Percentiles rank a stretch among this genome's conserved stretches.
Evolutionary conservation across 129 eudicot genomes (phyloP).

Genomic region (Erigeron canadensis): DNA sequence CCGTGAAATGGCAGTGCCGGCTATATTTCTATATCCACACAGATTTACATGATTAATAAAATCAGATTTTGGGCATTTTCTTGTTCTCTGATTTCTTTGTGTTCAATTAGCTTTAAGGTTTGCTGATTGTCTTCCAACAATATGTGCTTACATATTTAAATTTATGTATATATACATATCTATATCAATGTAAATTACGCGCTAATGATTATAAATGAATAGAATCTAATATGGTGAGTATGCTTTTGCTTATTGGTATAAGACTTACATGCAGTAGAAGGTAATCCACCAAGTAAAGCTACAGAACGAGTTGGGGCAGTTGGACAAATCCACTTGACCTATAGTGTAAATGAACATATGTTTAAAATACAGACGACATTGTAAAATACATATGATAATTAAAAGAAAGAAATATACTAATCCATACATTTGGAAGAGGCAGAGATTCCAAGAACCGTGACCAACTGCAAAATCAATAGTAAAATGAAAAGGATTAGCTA

Average conservation of each 20-base stretch:
- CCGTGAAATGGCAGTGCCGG: not conserved
- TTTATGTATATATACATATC: too few relatives aligned
- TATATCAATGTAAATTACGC: too few relatives aligned
- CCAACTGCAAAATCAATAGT: slow-evolving; percentile 56
- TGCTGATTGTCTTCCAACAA: too few relatives aligned
- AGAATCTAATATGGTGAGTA: too few relatives aligned
- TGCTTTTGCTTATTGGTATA: too few relatives aligned
- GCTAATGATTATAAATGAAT: too few relatives aligned
- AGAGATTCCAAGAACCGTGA: slow-evolving; percentile 67
- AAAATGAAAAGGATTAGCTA: not conserved
- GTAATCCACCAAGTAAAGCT: slow-evolving; percentile 59
- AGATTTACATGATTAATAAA: too few relatives aligned
- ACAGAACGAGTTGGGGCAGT: slow-evolving; percentile 81
- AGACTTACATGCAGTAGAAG: slow-evolving; percentile 68
- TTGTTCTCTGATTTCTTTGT: too few relatives aligned
- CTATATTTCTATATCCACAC: too few relatives aligned
- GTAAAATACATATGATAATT: not conserved
- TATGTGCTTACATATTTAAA: too few relatives aligned
- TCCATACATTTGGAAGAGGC: slow-evolving; percentile 73
- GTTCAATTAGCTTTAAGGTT: too few relatives aligned
- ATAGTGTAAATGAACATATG: not conserved
- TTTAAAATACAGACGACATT: not conserved
- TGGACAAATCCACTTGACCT: slow-evolving; percentile 79
- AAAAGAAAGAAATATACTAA: not conserved
- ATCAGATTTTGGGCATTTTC: too few relatives aligned